Conservation (phyloP, 2,329 filamentous ascomycete species). For the Achaetomium macrosporum region DNA sequence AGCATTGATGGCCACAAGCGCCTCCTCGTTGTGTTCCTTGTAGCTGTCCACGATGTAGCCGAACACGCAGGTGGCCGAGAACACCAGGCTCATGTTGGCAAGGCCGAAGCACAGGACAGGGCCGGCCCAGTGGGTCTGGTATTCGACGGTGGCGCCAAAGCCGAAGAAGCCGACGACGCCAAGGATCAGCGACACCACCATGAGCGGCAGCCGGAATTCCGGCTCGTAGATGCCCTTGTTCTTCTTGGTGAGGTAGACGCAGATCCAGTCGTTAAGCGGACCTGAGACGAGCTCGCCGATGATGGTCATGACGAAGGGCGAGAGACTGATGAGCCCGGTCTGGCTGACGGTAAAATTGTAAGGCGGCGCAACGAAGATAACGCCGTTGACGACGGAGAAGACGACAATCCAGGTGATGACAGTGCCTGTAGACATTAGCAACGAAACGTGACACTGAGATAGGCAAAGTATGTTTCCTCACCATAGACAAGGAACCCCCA, state of each 20-base stretch:
- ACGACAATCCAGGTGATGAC: slow-evolving; percentile 33
- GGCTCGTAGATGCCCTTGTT: slow-evolving; percentile 50
- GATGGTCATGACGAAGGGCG: slow-evolving; percentile 43
- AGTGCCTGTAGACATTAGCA: not conserved
- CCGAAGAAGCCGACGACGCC: slow-evolving; percentile 42
- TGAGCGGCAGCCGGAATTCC: slow-evolving; percentile 43
- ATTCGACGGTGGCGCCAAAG: slow-evolving; percentile 41
- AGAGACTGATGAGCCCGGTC: slow-evolving; percentile 46
- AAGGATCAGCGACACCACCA: slow-evolving; percentile 36
- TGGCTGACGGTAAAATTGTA: slow-evolving; percentile 47
- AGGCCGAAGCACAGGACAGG: slow-evolving; percentile 44
- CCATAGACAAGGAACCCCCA: slow-evolving; percentile 47
- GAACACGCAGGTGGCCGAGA: slow-evolving; percentile 43
- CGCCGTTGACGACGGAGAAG: slow-evolving; percentile 42
- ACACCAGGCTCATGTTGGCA: slow-evolving; percentile 43
- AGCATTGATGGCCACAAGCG: slow-evolving; percentile 47
- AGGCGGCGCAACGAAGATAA: slow-evolving; percentile 44
- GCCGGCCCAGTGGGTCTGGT: slow-evolving; percentile 42
- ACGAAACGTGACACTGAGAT: not conserved
- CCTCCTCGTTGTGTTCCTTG: slow-evolving; percentile 41
- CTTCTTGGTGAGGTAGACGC: slow-evolving; percentile 40
- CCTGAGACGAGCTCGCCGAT: slow-evolving; percentile 41
- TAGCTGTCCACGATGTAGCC: slow-evolving; percentile 47
- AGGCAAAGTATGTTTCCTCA: slow-evolving; percentile 31
- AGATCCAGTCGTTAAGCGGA: slow-evolving; percentile 41